Conservation (phyloP, 768 basidiomycete genomes). For the Agaricus subrufescens region DNA sequence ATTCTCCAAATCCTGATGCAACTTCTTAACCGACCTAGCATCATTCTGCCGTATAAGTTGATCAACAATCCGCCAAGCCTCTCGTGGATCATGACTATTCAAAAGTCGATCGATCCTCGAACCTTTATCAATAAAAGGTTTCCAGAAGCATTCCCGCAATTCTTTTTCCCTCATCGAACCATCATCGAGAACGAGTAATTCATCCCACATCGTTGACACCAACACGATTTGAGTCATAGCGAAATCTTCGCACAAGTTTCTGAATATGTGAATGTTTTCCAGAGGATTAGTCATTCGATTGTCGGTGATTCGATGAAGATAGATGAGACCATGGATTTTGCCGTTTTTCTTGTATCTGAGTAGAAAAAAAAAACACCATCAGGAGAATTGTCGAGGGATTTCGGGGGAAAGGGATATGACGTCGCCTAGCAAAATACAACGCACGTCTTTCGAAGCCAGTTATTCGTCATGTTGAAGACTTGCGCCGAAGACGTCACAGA, state of each 20-base stretch:
- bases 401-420: too few species aligned
- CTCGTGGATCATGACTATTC: not conserved
- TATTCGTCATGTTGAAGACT: not conserved
- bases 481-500: not conserved
- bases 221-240: slow-evolving; percentile 10
- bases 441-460: slow-evolving; percentile 6
- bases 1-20: slow-evolving; percentile 2
- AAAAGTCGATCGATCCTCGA: slow-evolving; percentile 4
- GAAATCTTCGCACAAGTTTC: slow-evolving; percentile 7
- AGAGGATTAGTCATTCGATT: slow-evolving; percentile 6
- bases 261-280: slow-evolving; percentile 11
- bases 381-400: not conserved
- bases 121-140: slow-evolving; percentile 13
- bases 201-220: slow-evolving; percentile 12
- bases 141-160: slow-evolving; percentile 15
- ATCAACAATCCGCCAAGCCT: slow-evolving; percentile 5
- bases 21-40: not conserved
- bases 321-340: slow-evolving; percentile 12
- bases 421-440: not conserved
- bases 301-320: slow-evolving; percentile 12
- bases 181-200: not conserved
- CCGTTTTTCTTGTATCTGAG: slow-evolving; percentile 4
- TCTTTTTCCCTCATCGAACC: slow-evolving; percentile 11
- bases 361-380: too few species aligned
- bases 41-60: not conserved